Evolutionary conservation across 179 eudicot genomes (phyloP).

Genomic region (Silene vulgaris): DNA sequence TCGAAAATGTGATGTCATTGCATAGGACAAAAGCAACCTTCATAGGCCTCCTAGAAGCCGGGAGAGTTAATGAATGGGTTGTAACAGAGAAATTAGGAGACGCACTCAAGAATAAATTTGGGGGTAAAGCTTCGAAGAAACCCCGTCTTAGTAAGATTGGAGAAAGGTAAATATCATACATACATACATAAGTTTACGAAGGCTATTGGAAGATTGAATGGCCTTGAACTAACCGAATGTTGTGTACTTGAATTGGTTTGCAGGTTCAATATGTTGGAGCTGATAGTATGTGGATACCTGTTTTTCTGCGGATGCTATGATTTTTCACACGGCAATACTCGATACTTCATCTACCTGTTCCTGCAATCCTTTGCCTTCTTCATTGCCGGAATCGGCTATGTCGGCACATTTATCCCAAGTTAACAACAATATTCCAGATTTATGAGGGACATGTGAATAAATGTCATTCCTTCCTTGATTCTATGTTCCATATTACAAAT

Average conservation of each 20-base stretch:
- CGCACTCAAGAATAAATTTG: conserved; percentile 38
- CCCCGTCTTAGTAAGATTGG: conserved; percentile 28
- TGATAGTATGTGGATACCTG: conserved; percentile 49
- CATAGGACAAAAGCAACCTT: conserved; percentile 78
- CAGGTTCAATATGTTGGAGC: conserved; percentile 48
- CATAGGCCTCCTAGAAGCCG: conserved; percentile 61
- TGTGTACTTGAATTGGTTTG: background rate
- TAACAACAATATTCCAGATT: conserved; percentile 19
- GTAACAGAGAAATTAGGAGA: conserved; percentile 80
- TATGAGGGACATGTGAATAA: background rate
- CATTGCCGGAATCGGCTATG: conserved; percentile 59
- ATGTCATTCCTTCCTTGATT: background rate
- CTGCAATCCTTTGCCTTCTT: conserved; percentile 62
- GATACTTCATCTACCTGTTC: conserved; percentile 62
- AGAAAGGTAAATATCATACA: conserved; percentile 36
- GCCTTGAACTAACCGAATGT: background rate
- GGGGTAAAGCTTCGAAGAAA: conserved; percentile 32
- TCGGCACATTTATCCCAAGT: conserved; percentile 55
- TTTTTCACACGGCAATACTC: conserved; percentile 39
- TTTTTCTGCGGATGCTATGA: conserved; percentile 68
- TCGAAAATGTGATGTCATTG: conserved; percentile 81
- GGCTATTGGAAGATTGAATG: background rate
- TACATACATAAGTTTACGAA: background rate
- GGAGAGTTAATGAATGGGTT: conserved; percentile 74
- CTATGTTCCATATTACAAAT: background rate